Base-by-base conservation (phyloP, 1,284 basidiomycete genomes). In the Limonomyces culmigenus region DNA sequence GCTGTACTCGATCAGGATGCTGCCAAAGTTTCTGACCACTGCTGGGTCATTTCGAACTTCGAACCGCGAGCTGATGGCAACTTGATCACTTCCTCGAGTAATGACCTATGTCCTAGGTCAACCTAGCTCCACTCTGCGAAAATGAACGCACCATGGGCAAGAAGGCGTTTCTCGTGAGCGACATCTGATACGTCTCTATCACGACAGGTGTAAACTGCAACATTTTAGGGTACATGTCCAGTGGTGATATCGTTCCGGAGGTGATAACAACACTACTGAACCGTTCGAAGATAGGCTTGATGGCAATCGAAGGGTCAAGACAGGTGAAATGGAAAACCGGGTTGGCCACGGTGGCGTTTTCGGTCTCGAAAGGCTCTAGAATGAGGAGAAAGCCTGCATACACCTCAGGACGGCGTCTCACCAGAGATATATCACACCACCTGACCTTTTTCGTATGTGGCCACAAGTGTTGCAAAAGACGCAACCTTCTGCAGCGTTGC, bases 161-260 rank as follows among this genome's bases (percentile, higher is more conserved):
- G 62, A 99, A 99, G 40, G 91, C 89, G 50, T 97, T 95, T 39
- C 95, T 74, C 3, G 88, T 86, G 21, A 99, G 70, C 11, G 95
- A 96, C 95, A 99, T 99, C 3, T 93, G 74, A 59, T 98, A 99
- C 3, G 85, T 87, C 56, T 97, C 93, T 59, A 95, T 86, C 8
- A 96, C 86, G 16, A 95, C 89, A 2, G 95, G 92, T 20, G 89
- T 89, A 54, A 99, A 99, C 48, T 93, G 88, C 31, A 99, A 68
- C 84, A 99, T 99, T 59, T 98, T 99, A 16, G 95, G 95, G 56
- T 99, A 95, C 95, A 99, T 99, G 60, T 99, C 95, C 39, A 98
- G 61, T 4, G 95, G 95, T 5, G 91, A 96, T 47, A 99, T 92
- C 20, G 95, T 98, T 47, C 95, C 95, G 11, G 89, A 96, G 0